phyloP scores from a whole-genome alignment of 108 stramenopile genomes.

The Chaetoceros tenuissimus region DNA sequence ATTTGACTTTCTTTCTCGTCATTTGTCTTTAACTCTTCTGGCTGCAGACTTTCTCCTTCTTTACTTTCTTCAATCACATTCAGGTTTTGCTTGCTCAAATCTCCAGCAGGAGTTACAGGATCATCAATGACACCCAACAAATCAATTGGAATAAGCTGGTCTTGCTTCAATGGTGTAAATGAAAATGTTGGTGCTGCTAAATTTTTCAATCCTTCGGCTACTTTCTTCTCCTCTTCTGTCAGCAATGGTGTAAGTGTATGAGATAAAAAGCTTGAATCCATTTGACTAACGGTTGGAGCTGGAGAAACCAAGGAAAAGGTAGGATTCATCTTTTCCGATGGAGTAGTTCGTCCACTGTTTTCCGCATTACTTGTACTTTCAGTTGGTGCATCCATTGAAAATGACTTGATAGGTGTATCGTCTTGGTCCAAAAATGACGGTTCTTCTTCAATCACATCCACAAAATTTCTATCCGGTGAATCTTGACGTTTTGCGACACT shows the following conservation, averaged over 20 bases:
- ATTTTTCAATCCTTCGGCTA: not conserved
- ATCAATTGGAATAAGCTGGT: constrained; percentile 45
- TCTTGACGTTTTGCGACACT: not conserved
- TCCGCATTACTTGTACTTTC: not conserved
- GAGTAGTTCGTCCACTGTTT: not conserved
- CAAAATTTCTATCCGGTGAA: not conserved
- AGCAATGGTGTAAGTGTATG: not conserved
- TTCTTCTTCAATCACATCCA: not conserved
- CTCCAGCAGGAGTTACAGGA: constrained; percentile 15
- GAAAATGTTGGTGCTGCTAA: not conserved
- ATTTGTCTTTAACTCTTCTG: not conserved
- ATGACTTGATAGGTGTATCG: not conserved
- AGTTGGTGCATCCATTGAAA: too few species aligned
- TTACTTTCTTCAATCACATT: not conserved
- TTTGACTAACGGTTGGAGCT: not conserved
- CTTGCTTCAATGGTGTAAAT: constrained; percentile 20
- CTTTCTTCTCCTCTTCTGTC: not conserved
- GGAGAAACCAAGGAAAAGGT: not conserved
- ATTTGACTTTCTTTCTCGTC: not conserved
- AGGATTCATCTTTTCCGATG: not conserved
- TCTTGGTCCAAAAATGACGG: not conserved
- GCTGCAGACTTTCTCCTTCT: not conserved
- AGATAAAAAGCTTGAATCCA: not conserved
- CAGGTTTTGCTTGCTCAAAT: not conserved
- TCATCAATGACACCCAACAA: constrained; percentile 41